A percentile compares a stretch with the other conserved stretches of the same genome.
phyloP scores from a whole-genome alignment of 2,329 filamentous ascomycete genomes.

The Fusarium guadeloupense region DNA sequence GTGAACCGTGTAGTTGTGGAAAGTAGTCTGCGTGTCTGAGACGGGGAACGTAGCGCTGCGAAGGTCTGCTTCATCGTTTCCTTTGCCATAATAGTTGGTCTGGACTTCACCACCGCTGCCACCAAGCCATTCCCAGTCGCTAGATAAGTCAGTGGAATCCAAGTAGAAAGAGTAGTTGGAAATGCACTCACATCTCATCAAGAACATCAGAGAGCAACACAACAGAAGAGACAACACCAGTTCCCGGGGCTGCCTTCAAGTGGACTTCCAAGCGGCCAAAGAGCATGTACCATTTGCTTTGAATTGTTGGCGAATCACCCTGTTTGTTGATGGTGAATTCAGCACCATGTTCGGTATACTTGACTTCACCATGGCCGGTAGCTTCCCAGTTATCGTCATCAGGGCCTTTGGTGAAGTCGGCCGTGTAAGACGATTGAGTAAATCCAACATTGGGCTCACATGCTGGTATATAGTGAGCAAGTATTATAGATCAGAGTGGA shows the following conservation, averaged over 20 bases:
- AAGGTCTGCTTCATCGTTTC: constrained; percentile 61
- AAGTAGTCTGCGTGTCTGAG: constrained; percentile 46
- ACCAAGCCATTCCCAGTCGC: constrained; percentile 82
- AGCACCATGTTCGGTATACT: constrained; percentile 32
- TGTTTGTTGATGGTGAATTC: constrained; percentile 65
- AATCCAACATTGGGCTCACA: constrained; percentile 26
- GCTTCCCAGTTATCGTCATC: constrained; percentile 35
- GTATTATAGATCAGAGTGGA: neutral
- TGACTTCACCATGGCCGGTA: constrained; percentile 28
- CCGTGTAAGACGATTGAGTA: constrained; percentile 24
- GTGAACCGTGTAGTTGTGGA: constrained; percentile 73
- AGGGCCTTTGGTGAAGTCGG: constrained; percentile 35
- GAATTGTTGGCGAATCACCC: constrained; percentile 68
- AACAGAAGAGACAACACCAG: constrained; percentile 79
- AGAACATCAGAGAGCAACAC: constrained; percentile 79
- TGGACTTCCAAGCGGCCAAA: constrained; percentile 78
- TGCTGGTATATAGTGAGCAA: constrained; percentile 2
- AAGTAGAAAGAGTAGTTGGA: too few species aligned
- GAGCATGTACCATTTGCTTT: constrained; percentile 82
- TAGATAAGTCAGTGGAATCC: neutral
- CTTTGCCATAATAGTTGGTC: constrained; percentile 80
- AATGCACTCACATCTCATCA: constrained; percentile 54
- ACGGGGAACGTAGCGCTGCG: constrained; percentile 21
- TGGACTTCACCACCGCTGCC: constrained; percentile 71
- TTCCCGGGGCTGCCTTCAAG: constrained; percentile 75